Base-by-base conservation (phyloP, 441 rosid species). In the Corymbia calophylla region DNA sequence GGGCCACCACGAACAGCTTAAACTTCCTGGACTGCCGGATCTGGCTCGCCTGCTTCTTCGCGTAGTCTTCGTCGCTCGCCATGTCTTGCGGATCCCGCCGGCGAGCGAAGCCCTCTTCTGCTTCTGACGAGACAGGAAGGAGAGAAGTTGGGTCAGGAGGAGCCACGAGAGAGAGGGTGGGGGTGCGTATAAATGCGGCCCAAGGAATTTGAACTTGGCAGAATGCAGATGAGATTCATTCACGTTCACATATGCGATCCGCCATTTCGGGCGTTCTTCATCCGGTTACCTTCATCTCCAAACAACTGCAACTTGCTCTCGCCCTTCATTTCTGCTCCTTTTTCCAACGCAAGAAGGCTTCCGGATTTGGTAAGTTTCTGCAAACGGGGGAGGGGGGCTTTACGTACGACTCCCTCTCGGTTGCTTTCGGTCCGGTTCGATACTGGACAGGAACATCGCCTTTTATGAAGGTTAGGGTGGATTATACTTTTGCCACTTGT, bases 21-120 rank as follows among this genome's bases (percentile, higher is more conserved):
- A 94, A 90, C 95, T 89, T 89, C 10, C 88, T 82, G n/a, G 73
- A 85, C 23, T 90, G 91, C 27, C 88, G 91, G 29, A 87, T 85
- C 56, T 47, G 86, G 81, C 48, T 70, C 48, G 81, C 81, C 29
- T 88, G 92, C 92, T 90, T 94, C 90, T 89, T 93, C 31, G 89
- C 87, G 88, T 53, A 87, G 47, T 89, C 90, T 25, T 91, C 91
- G 3, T 86, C 88, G 35, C 53, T 87, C 25, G 81, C 81, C 81
- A 70, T 70, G 48, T 70, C 81, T 32, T 14, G 47, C 25, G 47
- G 35, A 6, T 32, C 27, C 11, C 18, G 80, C 80, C 47, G 7
- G 80, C 39, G 47, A 19, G 47, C 25, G 3, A 35, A 35, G 27
- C 15, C 48, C 6, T 48, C 48, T 35, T 35, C 48, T 29, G 70